Evolutionary conservation across 1,284 basidiomycete species (phyloP).

Genomic region (Exobasidium cylindrosporum): DNA sequence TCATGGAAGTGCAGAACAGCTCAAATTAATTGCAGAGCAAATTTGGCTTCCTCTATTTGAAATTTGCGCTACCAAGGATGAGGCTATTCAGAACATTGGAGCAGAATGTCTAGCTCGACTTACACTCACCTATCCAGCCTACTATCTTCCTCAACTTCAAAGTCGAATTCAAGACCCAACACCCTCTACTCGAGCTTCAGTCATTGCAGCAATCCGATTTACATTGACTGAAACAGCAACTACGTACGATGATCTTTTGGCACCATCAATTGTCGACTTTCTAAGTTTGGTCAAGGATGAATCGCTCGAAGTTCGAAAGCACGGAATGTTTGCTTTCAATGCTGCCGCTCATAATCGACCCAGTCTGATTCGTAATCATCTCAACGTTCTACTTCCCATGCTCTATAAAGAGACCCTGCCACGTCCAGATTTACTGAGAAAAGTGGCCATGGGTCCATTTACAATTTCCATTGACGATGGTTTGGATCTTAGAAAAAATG

Average conservation of each 20-base stretch:
- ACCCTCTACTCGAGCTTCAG: slow-evolving; percentile 68
- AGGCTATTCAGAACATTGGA: slow-evolving; percentile 86
- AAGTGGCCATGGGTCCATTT: slow-evolving; percentile 98
- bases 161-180: slow-evolving; percentile 64
- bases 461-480: slow-evolving; percentile 92
- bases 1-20: slow-evolving; percentile 76
- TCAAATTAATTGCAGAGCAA: slow-evolving; percentile 77
- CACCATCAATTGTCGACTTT: slow-evolving; percentile 83
- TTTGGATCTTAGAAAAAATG: slow-evolving; percentile 79
- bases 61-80: slow-evolving; percentile 62
- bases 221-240: slow-evolving; percentile 84
- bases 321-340: slow-evolving; percentile 71
- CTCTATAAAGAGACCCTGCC: slow-evolving; percentile 84
- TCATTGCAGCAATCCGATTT: slow-evolving; percentile 89
- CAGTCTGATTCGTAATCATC: slow-evolving; percentile 80
- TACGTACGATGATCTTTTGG: slow-evolving; percentile 81
- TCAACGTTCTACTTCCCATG: slow-evolving; percentile 71
- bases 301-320: slow-evolving; percentile 59
- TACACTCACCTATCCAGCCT: slow-evolving; percentile 80
- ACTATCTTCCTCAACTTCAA: slow-evolving; percentile 68
- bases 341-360: slow-evolving; percentile 92
- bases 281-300: slow-evolving; percentile 78
- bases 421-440: slow-evolving; percentile 59
- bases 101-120: slow-evolving; percentile 95
- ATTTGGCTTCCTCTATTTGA: slow-evolving; percentile 73